Conservation (phyloP, 768 basidiomycete species). For the Calocybe indica region DNA sequence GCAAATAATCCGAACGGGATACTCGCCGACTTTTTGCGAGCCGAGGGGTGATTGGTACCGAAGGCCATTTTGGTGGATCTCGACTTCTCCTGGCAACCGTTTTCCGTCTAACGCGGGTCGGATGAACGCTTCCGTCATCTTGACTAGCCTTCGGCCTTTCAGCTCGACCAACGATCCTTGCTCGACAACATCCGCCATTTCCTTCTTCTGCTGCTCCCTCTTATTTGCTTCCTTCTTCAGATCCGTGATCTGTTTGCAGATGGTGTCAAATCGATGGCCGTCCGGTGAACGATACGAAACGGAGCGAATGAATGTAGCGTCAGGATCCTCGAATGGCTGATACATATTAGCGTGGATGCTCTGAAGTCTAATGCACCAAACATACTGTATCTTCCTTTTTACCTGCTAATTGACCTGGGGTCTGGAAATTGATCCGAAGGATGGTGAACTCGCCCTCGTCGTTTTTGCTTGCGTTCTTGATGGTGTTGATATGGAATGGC, state of each 20-base stretch:
- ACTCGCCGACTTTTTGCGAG: slow-evolving; percentile 85
- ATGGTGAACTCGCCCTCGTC: slow-evolving; percentile 95
- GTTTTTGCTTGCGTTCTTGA: slow-evolving; percentile 96
- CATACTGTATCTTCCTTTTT: slow-evolving; percentile 96
- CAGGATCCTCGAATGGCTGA: slow-evolving; percentile 94
- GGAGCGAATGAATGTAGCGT: slow-evolving; percentile 93
- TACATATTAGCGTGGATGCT: slow-evolving; percentile 1
- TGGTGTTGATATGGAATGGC: slow-evolving; percentile 96
- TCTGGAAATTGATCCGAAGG: slow-evolving; percentile 96
- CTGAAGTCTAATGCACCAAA: slow-evolving; percentile 1
- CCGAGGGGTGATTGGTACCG: slow-evolving; percentile 85
- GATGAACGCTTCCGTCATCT: slow-evolving; percentile 88
- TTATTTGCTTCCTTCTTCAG: slow-evolving; percentile 97
- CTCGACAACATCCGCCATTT: slow-evolving; percentile 96
- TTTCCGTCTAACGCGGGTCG: slow-evolving; percentile 94
- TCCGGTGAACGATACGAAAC: slow-evolving; percentile 92
- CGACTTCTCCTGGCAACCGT: slow-evolving; percentile 93
- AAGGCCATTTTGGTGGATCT: slow-evolving; percentile 96
- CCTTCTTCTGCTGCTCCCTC: slow-evolving; percentile 95
- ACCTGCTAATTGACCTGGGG: slow-evolving; percentile 93
- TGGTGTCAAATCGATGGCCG: slow-evolving; percentile 79
- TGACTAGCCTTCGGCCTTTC: slow-evolving; percentile 81
- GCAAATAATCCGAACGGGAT: not conserved
- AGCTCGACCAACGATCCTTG: slow-evolving; percentile 87
- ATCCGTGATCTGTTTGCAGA: slow-evolving; percentile 90